Base-by-base conservation (phyloP, 73 alveolate genomes). In the Loxodes magnus region DNA sequence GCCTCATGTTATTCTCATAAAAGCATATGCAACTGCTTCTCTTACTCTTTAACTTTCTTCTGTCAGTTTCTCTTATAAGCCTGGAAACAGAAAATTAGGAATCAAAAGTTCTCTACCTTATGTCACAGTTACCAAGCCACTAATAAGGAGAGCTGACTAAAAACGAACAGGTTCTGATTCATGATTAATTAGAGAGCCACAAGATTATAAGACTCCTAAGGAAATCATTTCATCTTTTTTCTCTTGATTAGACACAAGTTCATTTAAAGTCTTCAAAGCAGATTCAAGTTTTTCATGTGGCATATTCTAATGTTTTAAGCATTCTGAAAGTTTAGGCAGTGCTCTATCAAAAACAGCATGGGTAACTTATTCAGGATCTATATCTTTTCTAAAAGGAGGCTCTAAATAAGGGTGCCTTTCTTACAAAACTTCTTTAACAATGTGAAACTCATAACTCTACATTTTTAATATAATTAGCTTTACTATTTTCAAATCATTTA, bases 211-310 rank as follows among this genome's bases (percentile, higher is more conserved):
- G 23, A 87, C 66, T 5, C 67, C 71, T 55, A 74, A 61, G 49
- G 74, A 74, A 35, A 87, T 82, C 97, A 87, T 87, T 50, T 63
- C 82, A 31, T 81, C 92, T 59, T 62, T 79, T 24, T 84, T 82
- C 35, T 81, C 94, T 50, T 75, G 77, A 55, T 86, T 92, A 52
- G 88, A 67, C 14, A 78, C 94, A 23, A 81, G 66, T 65, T 81
- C 92, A 66, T 86, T 86, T 35, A 86, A 72, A 15, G 93, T 86
- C 35, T 81, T 84, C 17, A 86, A 68, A n/a, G 96, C 92, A 43
- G 74, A 93, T 35, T 86, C 28, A 30, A 90, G 51, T 31, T 42
- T 52, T 21, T 81, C 74, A 36, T 64, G 49, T 0, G 79, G 76
- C 37, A 86, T 64, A 42, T 71, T 69, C 24, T 61, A 62, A 36